Evolutionary conservation across 2,329 filamentous ascomycete species (phyloP), one percentile per base, ranked within the genome.

Genomic region (Aureobasidium pullulans): DNA sequence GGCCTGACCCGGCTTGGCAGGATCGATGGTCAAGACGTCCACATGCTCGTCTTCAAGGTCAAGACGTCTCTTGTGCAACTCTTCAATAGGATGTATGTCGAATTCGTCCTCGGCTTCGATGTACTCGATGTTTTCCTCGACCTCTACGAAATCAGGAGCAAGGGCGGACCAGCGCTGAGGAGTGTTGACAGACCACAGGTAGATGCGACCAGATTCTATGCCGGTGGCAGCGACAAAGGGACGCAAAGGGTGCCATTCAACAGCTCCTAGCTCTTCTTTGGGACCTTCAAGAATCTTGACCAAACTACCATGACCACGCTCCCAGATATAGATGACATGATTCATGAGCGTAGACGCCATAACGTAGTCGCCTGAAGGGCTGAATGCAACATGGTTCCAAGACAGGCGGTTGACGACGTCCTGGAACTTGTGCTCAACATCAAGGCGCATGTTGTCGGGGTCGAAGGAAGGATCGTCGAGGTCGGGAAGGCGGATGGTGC

Each of bases 111-210:
- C 94, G 59, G 84, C 84, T 73, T 99, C 94, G 43, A 95, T 84
- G 70, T 99, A 99, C 71, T 97, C 90, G 23, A 96, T 91, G 66
- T 99, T 99, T 74, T 99, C 94, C 74, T 99, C 94, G 13, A 99
- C 91, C 73, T 99, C 94, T 42, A 87, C 89, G 73, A 99, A 99
- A 73, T 99, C 95, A 0, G 94, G 94, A 6, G 95, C 95, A 32
- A 99, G 81, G 1, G 94, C 93, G 15, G 92, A 96, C 95, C 94
- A 99, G 67, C 94, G 89, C 70, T 99, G 95, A 9, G 94, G 93
- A 58, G 90, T 94, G 42, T 93, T 86, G 59, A 96, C 94, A 5
- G 90, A 93, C 94, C 94, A 99, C 36, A 96, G 88, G 75, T 96
- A 96, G 69, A 99, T 90, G 58, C 89, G 85, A 6, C 94, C 94